These are phyloP conservation scores for Sesbania bispinosa DNA, from an alignment of 306 rosid genomes.

Conservation along the genomic window DNA sequence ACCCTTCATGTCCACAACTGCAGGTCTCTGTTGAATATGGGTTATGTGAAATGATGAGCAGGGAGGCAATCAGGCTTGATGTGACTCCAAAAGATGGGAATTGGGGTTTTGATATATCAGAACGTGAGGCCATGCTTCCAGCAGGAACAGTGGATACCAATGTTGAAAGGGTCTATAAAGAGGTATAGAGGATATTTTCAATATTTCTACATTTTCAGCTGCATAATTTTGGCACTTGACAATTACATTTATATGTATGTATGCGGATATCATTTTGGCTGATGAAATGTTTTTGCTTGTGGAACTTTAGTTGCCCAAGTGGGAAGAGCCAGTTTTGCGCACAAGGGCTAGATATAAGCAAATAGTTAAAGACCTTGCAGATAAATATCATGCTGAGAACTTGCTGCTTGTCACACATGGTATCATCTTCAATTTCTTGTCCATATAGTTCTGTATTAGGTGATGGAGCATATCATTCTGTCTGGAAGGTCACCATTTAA, in stretches of 20 bases:
- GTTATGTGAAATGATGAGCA: constrained; percentile 78
- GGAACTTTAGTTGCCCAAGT: constrained; percentile 60
- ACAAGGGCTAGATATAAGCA: constrained; percentile 60
- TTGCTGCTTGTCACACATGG: constrained; percentile 95
- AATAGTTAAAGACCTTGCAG: constrained; percentile 66
- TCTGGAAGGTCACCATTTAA: neutral
- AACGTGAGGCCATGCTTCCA: constrained; percentile 73
- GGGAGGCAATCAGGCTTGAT: constrained; percentile 46
- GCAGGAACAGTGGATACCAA: constrained; percentile 62
- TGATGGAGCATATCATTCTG: neutral
- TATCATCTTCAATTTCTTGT: constrained; percentile 17
- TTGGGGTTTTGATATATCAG: constrained; percentile 66
- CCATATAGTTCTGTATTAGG: neutral
- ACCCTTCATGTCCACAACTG: neutral
- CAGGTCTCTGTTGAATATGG: constrained; percentile 87
- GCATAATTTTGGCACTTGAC: neutral
- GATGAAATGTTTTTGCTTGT: constrained; percentile 9
- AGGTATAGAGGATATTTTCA: constrained; percentile 40
- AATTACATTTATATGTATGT: neutral
- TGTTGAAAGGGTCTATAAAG: constrained; percentile 54
- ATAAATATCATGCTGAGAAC: constrained; percentile 63
- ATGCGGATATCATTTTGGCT: neutral
- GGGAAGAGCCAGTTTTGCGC: constrained; percentile 48
- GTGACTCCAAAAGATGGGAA: constrained; percentile 66
- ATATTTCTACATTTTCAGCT: neutral